These are phyloP conservation scores for Penicillium hordei DNA, from an alignment of 2,329 filamentous ascomycete genomes.

Conservation along the genomic window DNA sequence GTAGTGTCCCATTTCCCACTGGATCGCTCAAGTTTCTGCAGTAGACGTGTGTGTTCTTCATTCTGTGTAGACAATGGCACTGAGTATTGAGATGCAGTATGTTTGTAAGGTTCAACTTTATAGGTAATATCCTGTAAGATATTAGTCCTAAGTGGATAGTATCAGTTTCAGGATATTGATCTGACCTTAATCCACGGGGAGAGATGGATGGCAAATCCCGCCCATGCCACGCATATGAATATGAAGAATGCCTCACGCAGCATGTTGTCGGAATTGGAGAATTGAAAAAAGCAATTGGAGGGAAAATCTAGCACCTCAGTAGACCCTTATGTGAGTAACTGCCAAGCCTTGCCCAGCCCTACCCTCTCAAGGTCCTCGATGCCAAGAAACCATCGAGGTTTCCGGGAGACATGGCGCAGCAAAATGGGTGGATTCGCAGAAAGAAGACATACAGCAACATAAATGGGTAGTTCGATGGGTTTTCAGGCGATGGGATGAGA, in stretches of 20 bases:
- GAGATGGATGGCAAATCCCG: background rate
- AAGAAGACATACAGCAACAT: background rate
- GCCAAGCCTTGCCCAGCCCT: conserved; percentile 1
- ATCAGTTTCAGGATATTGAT: background rate
- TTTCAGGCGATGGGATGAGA: background rate
- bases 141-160: background rate
- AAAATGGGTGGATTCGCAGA: background rate
- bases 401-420: background rate
- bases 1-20: conserved; percentile 19
- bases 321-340: background rate
- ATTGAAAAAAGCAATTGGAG: background rate
- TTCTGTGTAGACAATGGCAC: background rate
- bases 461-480: background rate
- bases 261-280: background rate
- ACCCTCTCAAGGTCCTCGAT: conserved; percentile 7
- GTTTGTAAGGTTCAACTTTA: background rate
- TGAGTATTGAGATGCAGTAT: background rate
- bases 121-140: background rate
- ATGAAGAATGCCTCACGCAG: background rate
- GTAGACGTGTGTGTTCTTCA: conserved; percentile 17
- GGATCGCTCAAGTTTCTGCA: conserved; percentile 16
- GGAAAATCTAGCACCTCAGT: background rate
- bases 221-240: background rate
- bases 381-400: background rate
- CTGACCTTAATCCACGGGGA: conserved; percentile 1